Evolutionary conservation across 169 alveolate species (phyloP).

Genomic region (Plasmodium inui): DNA sequence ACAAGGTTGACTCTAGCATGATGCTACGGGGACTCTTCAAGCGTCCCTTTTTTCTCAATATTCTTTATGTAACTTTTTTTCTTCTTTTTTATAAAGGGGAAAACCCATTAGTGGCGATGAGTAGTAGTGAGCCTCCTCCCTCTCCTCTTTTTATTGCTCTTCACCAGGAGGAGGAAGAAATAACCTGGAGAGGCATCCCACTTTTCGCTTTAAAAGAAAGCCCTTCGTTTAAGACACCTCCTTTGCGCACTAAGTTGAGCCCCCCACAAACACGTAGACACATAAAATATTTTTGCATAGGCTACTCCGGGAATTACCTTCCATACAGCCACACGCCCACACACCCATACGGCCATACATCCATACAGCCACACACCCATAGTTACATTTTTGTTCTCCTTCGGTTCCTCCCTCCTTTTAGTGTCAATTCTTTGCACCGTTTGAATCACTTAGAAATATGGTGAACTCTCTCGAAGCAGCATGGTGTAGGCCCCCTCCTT

Average conservation of each 20-base stretch:
- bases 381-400: too few relatives aligned
- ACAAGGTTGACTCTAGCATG: not conserved
- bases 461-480: too few relatives aligned
- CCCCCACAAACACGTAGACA: not conserved
- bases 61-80: not conserved
- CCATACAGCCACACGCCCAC: too few relatives aligned
- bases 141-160: not conserved
- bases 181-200: not conserved
- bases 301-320: too few relatives aligned
- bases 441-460: too few relatives aligned
- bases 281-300: too few relatives aligned
- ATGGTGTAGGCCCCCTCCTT: not conserved
- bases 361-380: too few relatives aligned
- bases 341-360: too few relatives aligned
- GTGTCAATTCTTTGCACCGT: too few relatives aligned
- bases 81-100: not conserved
- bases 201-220: not conserved
- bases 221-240: not conserved
- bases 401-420: too few relatives aligned
- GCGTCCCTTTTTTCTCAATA: not conserved
- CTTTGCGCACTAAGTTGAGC: not conserved
- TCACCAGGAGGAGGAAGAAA: not conserved
- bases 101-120: not conserved
- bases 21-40: not conserved
- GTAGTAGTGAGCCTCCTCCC: not conserved